Evolutionary conservation across 139 green algal species (phyloP).

Genomic region (Chlamydomonas urium): DNA sequence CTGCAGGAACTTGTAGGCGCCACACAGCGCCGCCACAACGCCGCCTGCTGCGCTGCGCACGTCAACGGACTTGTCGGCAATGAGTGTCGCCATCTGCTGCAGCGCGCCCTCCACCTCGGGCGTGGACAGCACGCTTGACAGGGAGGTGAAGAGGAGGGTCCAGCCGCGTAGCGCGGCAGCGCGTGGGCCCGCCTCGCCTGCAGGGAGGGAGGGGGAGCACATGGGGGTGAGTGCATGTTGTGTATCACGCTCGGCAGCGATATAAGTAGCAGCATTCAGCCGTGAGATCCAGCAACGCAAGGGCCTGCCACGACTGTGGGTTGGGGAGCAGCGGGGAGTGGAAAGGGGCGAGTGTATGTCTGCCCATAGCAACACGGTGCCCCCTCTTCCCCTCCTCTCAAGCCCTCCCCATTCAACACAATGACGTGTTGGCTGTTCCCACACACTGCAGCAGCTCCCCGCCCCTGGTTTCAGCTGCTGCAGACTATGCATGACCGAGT

Average conservation of each 20-base stretch:
- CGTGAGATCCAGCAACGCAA: not conserved
- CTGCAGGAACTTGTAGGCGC: conserved; percentile 1
- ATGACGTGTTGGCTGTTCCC: no score
- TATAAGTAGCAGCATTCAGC: not conserved
- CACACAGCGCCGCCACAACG: conserved; percentile 49
- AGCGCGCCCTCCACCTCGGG: conserved; percentile 42
- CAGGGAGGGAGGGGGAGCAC: not conserved
- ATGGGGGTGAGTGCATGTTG: not conserved
- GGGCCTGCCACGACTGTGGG: not conserved
- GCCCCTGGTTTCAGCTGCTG: no score
- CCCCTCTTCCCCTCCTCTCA: no score
- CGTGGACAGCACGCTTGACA: conserved; percentile 25
- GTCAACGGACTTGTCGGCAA: conserved; percentile 20
- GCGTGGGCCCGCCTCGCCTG: conserved; percentile 15
- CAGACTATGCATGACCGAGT: no score
- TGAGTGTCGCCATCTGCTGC: conserved; percentile 35
- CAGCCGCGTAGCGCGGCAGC: conserved; percentile 54
- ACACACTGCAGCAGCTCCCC: no score
- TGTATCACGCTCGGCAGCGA: no score
- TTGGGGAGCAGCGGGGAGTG: not conserved
- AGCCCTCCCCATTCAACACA: no score
- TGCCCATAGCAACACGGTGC: no score
- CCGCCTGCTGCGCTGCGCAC: conserved; percentile 54
- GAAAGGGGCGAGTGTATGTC: no score
- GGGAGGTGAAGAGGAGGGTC: conserved; percentile 62